A percentile compares a stretch with the other conserved stretches of the same genome.
phyloP scores from a whole-genome alignment of 768 basidiomycete genomes.

The Trametes sanguinea region DNA sequence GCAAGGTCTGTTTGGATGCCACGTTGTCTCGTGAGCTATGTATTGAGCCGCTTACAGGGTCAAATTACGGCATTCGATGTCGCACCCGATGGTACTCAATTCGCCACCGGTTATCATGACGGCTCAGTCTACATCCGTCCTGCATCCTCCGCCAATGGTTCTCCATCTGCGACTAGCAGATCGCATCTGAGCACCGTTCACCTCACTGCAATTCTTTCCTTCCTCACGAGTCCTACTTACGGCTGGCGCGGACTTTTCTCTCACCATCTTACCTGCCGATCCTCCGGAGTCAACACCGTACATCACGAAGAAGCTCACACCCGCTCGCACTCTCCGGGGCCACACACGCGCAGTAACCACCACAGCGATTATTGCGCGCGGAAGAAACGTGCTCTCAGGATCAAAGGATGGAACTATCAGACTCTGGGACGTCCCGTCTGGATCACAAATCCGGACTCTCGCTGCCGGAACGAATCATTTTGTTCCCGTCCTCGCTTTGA shows the following conservation, averaged over 20 bases:
- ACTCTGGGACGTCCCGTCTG: constrained; percentile 71
- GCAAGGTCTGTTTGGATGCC: constrained; percentile 21
- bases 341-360: constrained; percentile 69
- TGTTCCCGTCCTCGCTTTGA: constrained; percentile 47
- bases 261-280: constrained; percentile 66
- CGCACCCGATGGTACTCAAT: constrained; percentile 57
- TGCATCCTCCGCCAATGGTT: constrained; percentile 25
- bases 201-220: constrained; percentile 64
- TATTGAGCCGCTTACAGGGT: constrained; percentile 14
- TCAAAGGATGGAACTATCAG: constrained; percentile 70
- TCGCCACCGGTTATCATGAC: constrained; percentile 61
- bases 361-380: constrained; percentile 62
- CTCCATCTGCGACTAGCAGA: constrained; percentile 35
- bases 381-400: constrained; percentile 65
- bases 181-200: constrained; percentile 59
- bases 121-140: constrained; percentile 58
- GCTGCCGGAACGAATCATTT: constrained; percentile 35
- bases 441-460: constrained; percentile 49
- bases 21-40: no score
- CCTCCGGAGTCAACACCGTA: constrained; percentile 32
- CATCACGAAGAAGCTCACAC: constrained; percentile 35
- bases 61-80: constrained; percentile 67
- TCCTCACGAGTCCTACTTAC: constrained; percentile 73
- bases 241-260: constrained; percentile 64
- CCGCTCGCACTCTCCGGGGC: constrained; percentile 64